Evolutionary conservation across 2,329 filamentous ascomycete species (phyloP), one percentile per base, ranked within the genome.

Genomic region (Phaeophleospora eucalypticola): DNA sequence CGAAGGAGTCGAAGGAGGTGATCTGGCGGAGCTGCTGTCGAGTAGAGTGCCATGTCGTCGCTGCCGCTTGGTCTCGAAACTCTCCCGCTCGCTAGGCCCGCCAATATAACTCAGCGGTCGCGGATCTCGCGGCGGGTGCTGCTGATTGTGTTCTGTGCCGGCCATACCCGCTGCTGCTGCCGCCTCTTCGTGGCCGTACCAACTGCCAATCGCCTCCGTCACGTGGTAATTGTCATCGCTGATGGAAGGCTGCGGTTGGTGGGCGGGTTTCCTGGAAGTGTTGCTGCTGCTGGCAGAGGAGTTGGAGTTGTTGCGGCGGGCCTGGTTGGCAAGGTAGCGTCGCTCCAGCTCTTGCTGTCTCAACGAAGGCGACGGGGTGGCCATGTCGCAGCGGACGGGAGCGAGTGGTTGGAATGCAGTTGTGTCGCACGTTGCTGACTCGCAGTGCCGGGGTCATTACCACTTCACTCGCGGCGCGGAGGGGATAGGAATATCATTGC

Each of bases 191-290:
- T 64, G 57, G 61, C 86, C 87, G 70, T 96, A 95, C 70, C 95
- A 80, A 60, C 89, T 89, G 43, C 88, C 88, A 68, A 95, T 95
- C 49, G 89, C 86, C 68, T 95, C 90, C 46, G 89, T 95, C 65
- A 95, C 88, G 79, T 95, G 90, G 71, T 95, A 89, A 71, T 80
- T 89, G 51, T 90, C 86, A 70, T 95, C 89, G 68, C 87, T 93
- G 67, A 95, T 84, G 58, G 80, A 83, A 52, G 83, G 72, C 58
- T 82, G 78, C 52, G 80, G 74, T 57, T 71, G 71, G 70, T 83
- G 81, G 57, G 78, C 77, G 61, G 77, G 73, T 53, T 76, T 34
- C 40, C 35, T 42, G 72, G 58, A 71, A 68, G 58, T 76, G 69
- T 6, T 12, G 24, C 12, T 29, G 24, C 24, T 29, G 24, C 24